A percentile compares a stretch with the other conserved stretches of the same genome.
Conservation (phyloP, 2,329 filamentous ascomycete species). For the Aspergillus candidus region DNA sequence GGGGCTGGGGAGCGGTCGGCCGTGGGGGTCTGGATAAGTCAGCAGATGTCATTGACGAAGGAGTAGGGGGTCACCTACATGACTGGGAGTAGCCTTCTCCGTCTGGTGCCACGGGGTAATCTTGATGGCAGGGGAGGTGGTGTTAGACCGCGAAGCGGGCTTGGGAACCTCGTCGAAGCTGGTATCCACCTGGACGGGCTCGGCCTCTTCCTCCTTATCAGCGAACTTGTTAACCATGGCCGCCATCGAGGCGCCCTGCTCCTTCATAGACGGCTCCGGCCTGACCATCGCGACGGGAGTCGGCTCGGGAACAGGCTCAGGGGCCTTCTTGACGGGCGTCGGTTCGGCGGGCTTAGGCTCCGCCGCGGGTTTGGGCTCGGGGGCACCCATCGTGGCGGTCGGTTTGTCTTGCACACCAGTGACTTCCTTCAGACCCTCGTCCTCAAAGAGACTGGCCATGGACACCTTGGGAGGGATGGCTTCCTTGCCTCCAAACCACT, state of each 20-base stretch:
- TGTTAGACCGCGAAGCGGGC: slow-evolving; percentile 57
- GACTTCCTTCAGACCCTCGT: slow-evolving; percentile 72
- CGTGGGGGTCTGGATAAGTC: background rate
- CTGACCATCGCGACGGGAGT: slow-evolving; percentile 29
- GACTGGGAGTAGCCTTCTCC: slow-evolving; percentile 16
- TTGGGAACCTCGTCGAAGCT: slow-evolving; percentile 83
- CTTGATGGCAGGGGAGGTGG: slow-evolving; percentile 24
- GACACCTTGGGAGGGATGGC: slow-evolving; percentile 86
- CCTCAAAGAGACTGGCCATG: slow-evolving; percentile 85
- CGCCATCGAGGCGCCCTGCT: slow-evolving; percentile 82
- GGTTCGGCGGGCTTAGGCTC: slow-evolving; percentile 44
- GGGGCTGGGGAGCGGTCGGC: slow-evolving; percentile 22
- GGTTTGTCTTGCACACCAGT: slow-evolving; percentile 38
- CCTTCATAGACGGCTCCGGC: slow-evolving; percentile 65
- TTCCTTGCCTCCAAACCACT: slow-evolving; percentile 84
- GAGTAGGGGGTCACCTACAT: slow-evolving; percentile 13
- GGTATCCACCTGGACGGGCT: slow-evolving; percentile 58
- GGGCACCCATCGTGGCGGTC: slow-evolving; percentile 28
- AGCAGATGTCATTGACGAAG: background rate
- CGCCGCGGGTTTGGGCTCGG: slow-evolving; percentile 46
- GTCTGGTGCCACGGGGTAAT: slow-evolving; percentile 26
- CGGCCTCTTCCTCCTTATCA: slow-evolving; percentile 60
- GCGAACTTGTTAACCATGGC: slow-evolving; percentile 81
- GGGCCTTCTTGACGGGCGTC: slow-evolving; percentile 18
- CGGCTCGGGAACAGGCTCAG: slow-evolving; percentile 27